Conservation (phyloP, 2,329 filamentous ascomycete genomes). For the Cladosporium sphaerospermum region DNA sequence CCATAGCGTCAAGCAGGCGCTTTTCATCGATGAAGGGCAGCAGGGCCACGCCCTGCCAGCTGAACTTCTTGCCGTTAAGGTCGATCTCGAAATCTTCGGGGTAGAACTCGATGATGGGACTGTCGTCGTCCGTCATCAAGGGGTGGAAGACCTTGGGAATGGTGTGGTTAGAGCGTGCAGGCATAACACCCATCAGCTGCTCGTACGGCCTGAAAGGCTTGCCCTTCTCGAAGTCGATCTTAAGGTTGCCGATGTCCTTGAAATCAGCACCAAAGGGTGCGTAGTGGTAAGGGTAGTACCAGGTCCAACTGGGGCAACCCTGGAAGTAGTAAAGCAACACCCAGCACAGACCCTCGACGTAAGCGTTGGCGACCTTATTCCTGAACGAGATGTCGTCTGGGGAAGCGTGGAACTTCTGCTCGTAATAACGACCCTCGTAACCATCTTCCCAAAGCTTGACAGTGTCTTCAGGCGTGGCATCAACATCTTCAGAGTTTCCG, state of each 20-base stretch:
- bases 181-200: constrained; percentile 95
- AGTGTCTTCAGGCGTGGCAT: constrained; percentile 67
- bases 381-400: constrained; percentile 79
- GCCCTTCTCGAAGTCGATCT: constrained; percentile 76
- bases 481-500: constrained; percentile 43
- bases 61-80: constrained; percentile 95
- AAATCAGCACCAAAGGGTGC: constrained; percentile 97
- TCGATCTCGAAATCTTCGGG: constrained; percentile 90
- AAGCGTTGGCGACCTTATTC: constrained; percentile 80
- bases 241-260: constrained; percentile 70
- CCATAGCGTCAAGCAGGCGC: constrained; percentile 74
- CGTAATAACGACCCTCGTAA: constrained; percentile 92
- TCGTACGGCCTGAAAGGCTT: constrained; percentile 86
- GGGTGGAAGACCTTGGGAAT: constrained; percentile 83
- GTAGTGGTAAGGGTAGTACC: constrained; percentile 99
- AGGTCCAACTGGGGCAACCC: constrained; percentile 96
- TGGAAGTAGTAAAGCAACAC: constrained; percentile 97
- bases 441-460: constrained; percentile 92
- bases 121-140: constrained; percentile 82
- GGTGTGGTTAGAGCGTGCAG: constrained; percentile 85
- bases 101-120: constrained; percentile 95
- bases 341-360: constrained; percentile 92
- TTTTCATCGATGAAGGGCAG: constrained; percentile 95
- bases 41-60: constrained; percentile 92
- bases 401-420: constrained; percentile 87